Evolutionary conservation across 202 grass and related monocot genomes (phyloP), one percentile per base, ranked within the genome.

Genomic region (Schoenoplectus tabernaemontani): DNA sequence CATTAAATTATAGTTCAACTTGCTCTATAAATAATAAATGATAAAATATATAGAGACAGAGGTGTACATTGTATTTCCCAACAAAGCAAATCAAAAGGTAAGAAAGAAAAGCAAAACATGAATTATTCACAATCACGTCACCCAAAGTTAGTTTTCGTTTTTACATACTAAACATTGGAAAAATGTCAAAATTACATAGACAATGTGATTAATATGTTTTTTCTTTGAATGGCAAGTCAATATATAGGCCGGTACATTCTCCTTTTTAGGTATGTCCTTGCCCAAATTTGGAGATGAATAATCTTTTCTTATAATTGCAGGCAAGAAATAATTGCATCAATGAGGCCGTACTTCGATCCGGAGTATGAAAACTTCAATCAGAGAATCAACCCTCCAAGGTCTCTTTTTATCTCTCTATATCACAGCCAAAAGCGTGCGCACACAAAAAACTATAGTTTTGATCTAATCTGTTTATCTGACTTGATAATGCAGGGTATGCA

Each of bases 301-400:
- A 75, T 75, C 47, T 53, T 54, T 28, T 51, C 15, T 54, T 75
- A 6, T n/a, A 54, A 13, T 75, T 75, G 47, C 77, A 60, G 77
- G 34, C 38, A 63, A 60, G 4, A 46, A 59, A 9, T 26, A 13
- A 44, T 24, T 11, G 7, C 48, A 69, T 77, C 67, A 82, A 98
- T 98, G 95, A 26, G 77, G 83, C 91, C 91, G 42, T 98, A 98
- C 70, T 98, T 98, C 16, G 95, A 98, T 87, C 95, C 95, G 0
- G 95, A 98, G 75, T 98, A 98, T 54, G 96, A 98, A 84, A 95
- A 95, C 85, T 88, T 85, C 86, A 92, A 87, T 80, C 89, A 90
- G 82, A 84, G 89, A n/a, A 97, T 97, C 78, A 97, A 97, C 82
- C 89, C 91, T 69, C 95, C 95, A 19, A 85, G 91, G 95, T 88